phyloP scores from a whole-genome alignment of 225 moss, liverwort and hornwort genomes.

The Marchantia paleacea region DNA sequence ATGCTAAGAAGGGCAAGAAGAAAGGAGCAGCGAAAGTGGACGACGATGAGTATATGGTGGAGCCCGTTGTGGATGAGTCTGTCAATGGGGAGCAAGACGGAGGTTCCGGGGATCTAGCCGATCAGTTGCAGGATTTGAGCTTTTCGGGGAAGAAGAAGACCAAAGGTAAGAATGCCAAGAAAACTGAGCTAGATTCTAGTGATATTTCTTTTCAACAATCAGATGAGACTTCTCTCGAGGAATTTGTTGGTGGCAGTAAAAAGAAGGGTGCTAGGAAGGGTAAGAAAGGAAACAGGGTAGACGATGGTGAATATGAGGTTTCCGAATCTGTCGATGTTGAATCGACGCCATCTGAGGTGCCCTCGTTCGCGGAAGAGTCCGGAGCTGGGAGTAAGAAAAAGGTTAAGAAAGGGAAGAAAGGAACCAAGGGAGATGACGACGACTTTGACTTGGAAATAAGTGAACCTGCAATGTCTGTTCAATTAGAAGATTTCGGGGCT shows the following conservation, averaged over 20 bases:
- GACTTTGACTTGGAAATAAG: conserved; percentile 27
- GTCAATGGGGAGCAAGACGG: conserved; percentile 34
- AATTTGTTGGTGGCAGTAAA: conserved; percentile 25
- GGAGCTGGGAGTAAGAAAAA: conserved; percentile 3
- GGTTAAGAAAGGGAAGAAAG: conserved; percentile 54
- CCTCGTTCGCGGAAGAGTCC: conserved; percentile 2
- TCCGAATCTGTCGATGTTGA: conserved; percentile 19
- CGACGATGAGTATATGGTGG: conserved; percentile 30
- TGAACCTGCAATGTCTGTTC: conserved; percentile 1
- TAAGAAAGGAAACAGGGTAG: conserved; percentile 33
- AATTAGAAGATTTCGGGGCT: conserved; percentile 29
- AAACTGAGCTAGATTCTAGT: conserved; percentile 16
- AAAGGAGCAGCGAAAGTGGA: conserved; percentile 23
- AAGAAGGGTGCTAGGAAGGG: conserved; percentile 36
- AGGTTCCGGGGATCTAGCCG: conserved; percentile 25
- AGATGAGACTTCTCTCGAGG: background rate
- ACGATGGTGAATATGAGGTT: conserved; percentile 28
- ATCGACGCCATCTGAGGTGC: background rate
- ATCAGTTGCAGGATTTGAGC: conserved; percentile 26
- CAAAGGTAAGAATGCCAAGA: conserved; percentile 33
- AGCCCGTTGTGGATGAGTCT: conserved; percentile 20
- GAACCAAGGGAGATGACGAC: conserved; percentile 32
- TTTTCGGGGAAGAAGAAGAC: conserved; percentile 58
- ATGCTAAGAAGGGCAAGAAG: conserved; percentile 33
- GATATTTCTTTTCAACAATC: conserved; percentile 11